Percentiles rank a stretch among this genome's conserved stretches.
Evolutionary conservation across 306 rosid species (phyloP).

Genomic region (Cicer cuneatum): DNA sequence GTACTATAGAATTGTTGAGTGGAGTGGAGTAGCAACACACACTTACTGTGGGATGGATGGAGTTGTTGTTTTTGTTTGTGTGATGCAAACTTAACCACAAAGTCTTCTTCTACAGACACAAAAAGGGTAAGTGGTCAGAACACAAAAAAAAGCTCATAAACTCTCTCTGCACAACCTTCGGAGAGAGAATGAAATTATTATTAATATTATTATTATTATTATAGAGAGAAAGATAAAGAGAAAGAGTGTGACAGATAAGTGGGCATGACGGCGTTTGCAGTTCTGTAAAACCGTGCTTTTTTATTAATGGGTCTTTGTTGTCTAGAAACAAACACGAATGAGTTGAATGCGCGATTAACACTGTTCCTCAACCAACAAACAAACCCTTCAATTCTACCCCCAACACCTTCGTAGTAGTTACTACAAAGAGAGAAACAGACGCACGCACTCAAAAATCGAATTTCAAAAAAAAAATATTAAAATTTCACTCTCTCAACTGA

Average conservation of each 20-base stretch:
- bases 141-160: too few relatives aligned
- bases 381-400: slow-evolving; percentile 47
- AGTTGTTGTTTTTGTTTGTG: too few relatives aligned
- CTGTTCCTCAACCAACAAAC: slow-evolving; percentile 45
- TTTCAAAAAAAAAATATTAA: not conserved
- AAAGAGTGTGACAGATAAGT: slow-evolving; percentile 31
- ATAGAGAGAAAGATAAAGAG: too few relatives aligned
- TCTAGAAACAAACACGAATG: not conserved
- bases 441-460: slow-evolving; percentile 23
- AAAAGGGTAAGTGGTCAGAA: too few relatives aligned
- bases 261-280: slow-evolving; percentile 93
- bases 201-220: too few relatives aligned
- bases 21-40: too few relatives aligned
- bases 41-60: too few relatives aligned
- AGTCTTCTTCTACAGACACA: too few relatives aligned
- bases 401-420: not conserved
- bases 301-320: not conserved
- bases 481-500: not conserved
- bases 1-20: too few relatives aligned
- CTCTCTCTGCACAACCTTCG: too few relatives aligned
- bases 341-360: slow-evolving; percentile 51
- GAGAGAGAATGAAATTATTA: too few relatives aligned
- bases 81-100: too few relatives aligned
- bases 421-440: not conserved
- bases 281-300: slow-evolving; percentile 50